A percentile compares a stretch with the other conserved stretches of the same genome.
Conservation (phyloP, 2,329 filamentous ascomycete species). For the Seiridium cupressi region DNA sequence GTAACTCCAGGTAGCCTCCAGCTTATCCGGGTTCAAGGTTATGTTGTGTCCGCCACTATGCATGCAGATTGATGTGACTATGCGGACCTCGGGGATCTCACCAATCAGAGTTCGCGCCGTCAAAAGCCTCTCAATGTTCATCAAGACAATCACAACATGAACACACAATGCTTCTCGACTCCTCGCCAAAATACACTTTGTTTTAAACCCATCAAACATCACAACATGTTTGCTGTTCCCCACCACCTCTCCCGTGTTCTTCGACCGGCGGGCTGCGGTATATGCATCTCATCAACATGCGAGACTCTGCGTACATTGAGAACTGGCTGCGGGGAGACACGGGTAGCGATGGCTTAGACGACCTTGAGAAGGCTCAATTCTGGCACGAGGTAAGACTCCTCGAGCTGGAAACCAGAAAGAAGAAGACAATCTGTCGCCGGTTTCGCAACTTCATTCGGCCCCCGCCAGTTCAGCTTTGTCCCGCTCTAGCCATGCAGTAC, state of each 20-base stretch:
- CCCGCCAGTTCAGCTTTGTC: neutral
- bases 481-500: constrained; percentile 14
- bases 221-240: no score
- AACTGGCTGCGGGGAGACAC: neutral
- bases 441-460: neutral
- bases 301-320: neutral
- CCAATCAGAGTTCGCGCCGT: neutral
- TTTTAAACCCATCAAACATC: no score
- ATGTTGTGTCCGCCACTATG: neutral
- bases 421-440: neutral
- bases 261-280: neutral
- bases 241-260: no score
- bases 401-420: neutral
- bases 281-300: neutral
- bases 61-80: no score
- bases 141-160: neutral
- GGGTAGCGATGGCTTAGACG: neutral
- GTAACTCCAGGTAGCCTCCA: no score
- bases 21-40: neutral
- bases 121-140: neutral
- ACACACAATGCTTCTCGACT: neutral
- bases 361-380: neutral
- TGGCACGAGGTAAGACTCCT: neutral
- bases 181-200: no score
- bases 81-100: neutral